These are phyloP conservation scores for Epichloe uncinata DNA, from an alignment of 2,329 filamentous ascomycete genomes.

Conservation along the genomic window DNA sequence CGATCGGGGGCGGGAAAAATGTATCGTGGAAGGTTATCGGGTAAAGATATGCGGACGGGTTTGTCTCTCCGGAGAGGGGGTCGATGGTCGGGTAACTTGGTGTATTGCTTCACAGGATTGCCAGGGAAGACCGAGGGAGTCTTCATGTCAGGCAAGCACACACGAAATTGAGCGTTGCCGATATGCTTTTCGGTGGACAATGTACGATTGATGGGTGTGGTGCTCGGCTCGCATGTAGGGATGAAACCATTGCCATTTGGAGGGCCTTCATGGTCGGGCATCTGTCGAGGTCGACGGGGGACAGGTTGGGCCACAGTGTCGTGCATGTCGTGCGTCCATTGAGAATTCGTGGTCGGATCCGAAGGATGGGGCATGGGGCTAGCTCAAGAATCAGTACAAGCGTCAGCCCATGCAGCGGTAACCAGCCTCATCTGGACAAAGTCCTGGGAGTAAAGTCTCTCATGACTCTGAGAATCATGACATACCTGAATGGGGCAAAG, in stretches of 20 bases:
- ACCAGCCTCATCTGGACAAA: background rate
- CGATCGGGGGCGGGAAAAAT: conserved; percentile 82
- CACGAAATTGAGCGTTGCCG: conserved; percentile 73
- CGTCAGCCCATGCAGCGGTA: background rate
- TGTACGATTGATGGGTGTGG: conserved; percentile 55
- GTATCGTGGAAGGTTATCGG: conserved; percentile 65
- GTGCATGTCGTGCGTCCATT: conserved; percentile 93
- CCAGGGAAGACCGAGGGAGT: conserved; percentile 55
- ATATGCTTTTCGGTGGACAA: conserved; percentile 76
- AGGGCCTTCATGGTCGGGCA: conserved; percentile 32
- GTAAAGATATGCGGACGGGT: conserved; percentile 85
- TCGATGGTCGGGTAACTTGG: conserved; percentile 84
- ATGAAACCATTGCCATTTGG: conserved; percentile 43
- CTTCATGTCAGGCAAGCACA: conserved; percentile 66
- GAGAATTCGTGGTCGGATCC: conserved; percentile 55
- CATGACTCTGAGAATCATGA: conserved; percentile 8
- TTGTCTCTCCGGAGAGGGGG: conserved; percentile 96
- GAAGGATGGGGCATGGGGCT: conserved; percentile 31
- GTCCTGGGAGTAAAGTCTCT: background rate
- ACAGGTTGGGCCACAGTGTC: conserved; percentile 45
- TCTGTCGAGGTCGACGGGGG: conserved; percentile 29
- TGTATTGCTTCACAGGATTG: conserved; percentile 79
- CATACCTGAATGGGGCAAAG: conserved; percentile 52
- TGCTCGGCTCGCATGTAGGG: conserved; percentile 43
- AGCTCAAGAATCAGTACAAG: conserved; percentile 16